A percentile compares a stretch with the other conserved stretches of the same genome.
Conservation (phyloP, 768 basidiomycete species). For the Amyloporia xantha region DNA sequence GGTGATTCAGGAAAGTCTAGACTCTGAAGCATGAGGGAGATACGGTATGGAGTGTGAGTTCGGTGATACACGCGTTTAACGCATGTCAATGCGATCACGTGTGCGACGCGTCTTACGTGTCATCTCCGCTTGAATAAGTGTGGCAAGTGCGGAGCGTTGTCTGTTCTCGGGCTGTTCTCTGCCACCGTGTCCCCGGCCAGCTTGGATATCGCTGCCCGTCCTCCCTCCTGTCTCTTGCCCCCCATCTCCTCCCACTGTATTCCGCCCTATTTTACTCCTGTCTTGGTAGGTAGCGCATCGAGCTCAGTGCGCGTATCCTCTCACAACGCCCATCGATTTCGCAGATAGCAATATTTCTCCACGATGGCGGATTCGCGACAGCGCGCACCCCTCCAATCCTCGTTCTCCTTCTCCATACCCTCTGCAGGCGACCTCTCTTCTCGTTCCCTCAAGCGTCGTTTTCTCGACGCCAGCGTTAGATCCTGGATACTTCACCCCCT, state of each 20-base stretch:
- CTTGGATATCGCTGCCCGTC: conserved; percentile 5
- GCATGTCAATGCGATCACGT: conserved; percentile 27
- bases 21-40: too few species aligned
- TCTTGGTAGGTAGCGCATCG: too few species aligned
- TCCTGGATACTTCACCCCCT: conserved; percentile 4
- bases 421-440: conserved; percentile 3
- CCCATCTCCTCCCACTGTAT: not conserved
- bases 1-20: too few species aligned
- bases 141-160: conserved; percentile 11
- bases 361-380: conserved; percentile 17
- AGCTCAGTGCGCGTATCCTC: too few species aligned
- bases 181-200: conserved; percentile 7
- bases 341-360: not conserved
- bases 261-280: too few species aligned
- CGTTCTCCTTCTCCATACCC: conserved; percentile 9
- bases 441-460: conserved; percentile 14
- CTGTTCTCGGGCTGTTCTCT: conserved; percentile 6
- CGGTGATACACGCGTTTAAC: not conserved
- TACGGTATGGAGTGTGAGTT: too few species aligned
- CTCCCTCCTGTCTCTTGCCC: conserved; percentile 5
- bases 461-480: conserved; percentile 5
- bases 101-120: conserved; percentile 29
- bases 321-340: not conserved
- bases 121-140: conserved; percentile 37
- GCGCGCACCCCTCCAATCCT: conserved; percentile 14